Evolutionary conservation across 1,284 basidiomycete species (phyloP).

Genomic region (Limonomyces culmigenus): DNA sequence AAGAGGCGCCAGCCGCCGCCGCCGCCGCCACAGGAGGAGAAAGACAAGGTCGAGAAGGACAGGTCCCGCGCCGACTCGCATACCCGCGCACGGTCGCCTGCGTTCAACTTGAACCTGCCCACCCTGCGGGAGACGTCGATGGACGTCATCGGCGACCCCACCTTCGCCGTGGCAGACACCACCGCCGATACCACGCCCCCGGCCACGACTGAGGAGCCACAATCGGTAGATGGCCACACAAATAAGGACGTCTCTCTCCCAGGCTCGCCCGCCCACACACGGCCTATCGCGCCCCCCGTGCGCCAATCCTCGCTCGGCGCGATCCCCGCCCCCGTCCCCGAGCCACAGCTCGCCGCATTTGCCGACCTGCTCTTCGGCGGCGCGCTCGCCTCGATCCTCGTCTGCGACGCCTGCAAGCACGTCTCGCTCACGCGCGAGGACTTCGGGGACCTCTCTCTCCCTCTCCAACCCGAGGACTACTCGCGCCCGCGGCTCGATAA

Average conservation of each 20-base stretch:
- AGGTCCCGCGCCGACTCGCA: background rate
- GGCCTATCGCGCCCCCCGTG: background rate
- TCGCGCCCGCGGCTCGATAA: constrained; percentile 45
- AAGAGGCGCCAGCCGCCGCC: constrained; percentile 50
- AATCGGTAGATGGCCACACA: too few relatives aligned
- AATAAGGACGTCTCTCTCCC: too few relatives aligned
- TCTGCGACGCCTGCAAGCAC: constrained; percentile 87
- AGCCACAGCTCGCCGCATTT: constrained; percentile 33
- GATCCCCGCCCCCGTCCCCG: background rate
- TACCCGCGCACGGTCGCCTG: background rate
- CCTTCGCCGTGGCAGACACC: background rate
- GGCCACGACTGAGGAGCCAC: too few relatives aligned
- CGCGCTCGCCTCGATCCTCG: constrained; percentile 72
- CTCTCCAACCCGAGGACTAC: constrained; percentile 71
- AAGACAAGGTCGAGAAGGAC: constrained; percentile 17
- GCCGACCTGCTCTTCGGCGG: constrained; percentile 86
- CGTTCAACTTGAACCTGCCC: background rate
- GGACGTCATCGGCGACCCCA: background rate
- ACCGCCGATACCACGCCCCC: too few relatives aligned
- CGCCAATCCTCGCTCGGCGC: background rate
- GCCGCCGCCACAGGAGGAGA: constrained; percentile 14
- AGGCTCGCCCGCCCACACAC: background rate
- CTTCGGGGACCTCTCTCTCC: constrained; percentile 83
- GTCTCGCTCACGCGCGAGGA: constrained; percentile 86
- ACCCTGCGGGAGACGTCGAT: constrained; percentile 1